These are phyloP conservation scores for Ustilago xerochloae DNA, from an alignment of 1,284 basidiomycete species.

Conservation along the genomic window DNA sequence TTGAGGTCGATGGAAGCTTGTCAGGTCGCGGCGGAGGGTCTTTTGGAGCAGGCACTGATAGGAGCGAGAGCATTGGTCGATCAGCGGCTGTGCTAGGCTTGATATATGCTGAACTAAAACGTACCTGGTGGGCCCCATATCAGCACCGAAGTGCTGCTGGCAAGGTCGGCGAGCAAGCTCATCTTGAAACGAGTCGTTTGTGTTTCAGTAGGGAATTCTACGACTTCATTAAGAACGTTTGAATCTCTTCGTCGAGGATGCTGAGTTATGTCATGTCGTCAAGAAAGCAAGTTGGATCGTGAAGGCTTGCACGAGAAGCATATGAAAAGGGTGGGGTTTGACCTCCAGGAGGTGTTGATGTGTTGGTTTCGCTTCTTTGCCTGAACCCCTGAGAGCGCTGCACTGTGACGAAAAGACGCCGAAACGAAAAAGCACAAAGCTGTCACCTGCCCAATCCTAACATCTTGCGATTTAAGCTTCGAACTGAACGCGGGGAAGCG, in stretches of 20 bases:
- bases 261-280: not conserved
- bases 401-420: not conserved
- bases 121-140: conserved; percentile 27
- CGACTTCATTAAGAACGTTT: not conserved
- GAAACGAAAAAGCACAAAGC: no score
- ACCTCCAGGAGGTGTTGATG: conserved; percentile 5
- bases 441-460: not conserved
- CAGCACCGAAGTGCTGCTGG: conserved; percentile 18
- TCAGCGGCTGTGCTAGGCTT: not conserved
- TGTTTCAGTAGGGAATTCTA: not conserved
- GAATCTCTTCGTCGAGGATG: no score
- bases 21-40: conserved; percentile 4
- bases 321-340: not conserved
- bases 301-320: not conserved
- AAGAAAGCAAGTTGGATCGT: not conserved
- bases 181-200: not conserved
- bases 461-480: not conserved
- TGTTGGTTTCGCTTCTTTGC: conserved; percentile 13
- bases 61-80: not conserved
- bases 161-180: conserved; percentile 17
- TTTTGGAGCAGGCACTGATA: conserved; percentile 18
- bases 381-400: conserved; percentile 10
- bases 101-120: not conserved
- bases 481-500: not conserved
- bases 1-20: not conserved